phyloP scores from a whole-genome alignment of 495 filamentous ascomycete genomes.

The Pyrenopolyporus hunteri region DNA sequence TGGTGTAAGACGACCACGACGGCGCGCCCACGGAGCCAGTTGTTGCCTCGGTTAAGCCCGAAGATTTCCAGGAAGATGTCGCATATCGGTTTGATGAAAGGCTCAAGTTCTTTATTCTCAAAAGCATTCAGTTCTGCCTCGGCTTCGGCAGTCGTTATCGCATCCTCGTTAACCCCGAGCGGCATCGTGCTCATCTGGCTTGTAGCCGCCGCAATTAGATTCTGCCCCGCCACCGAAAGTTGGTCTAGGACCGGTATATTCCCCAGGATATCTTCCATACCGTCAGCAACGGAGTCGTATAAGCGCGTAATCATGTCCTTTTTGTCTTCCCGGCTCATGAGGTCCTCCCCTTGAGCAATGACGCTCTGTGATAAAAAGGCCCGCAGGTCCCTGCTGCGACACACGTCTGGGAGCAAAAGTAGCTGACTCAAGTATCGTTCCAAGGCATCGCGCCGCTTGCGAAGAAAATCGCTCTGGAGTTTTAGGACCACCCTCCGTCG shows the following conservation, averaged over 20 bases:
- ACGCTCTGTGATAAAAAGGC: constrained; percentile 92
- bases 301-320: constrained; percentile 93
- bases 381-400: constrained; percentile 87
- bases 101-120: constrained; percentile 85
- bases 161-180: constrained; percentile 52
- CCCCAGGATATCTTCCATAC: constrained; percentile 96
- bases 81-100: constrained; percentile 97
- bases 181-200: constrained; percentile 69
- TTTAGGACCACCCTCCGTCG: constrained; percentile 93
- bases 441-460: constrained; percentile 81
- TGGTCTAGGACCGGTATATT: constrained; percentile 97
- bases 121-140: constrained; percentile 95
- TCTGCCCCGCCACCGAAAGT: constrained; percentile 89
- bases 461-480: constrained; percentile 90
- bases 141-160: constrained; percentile 79
- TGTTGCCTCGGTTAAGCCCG: constrained; percentile 91
- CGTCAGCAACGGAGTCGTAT: constrained; percentile 94
- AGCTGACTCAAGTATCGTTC: constrained; percentile 87
- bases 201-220: constrained; percentile 86
- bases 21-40: constrained; percentile 90
- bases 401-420: constrained; percentile 88
- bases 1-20: constrained; percentile 91
- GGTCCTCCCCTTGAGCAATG: constrained; percentile 63
- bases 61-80: constrained; percentile 97
- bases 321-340: constrained; percentile 61